These are phyloP conservation scores for Solanum hybrid DNA, from an alignment of 305 asterid genomes.

Conservation along the genomic window DNA sequence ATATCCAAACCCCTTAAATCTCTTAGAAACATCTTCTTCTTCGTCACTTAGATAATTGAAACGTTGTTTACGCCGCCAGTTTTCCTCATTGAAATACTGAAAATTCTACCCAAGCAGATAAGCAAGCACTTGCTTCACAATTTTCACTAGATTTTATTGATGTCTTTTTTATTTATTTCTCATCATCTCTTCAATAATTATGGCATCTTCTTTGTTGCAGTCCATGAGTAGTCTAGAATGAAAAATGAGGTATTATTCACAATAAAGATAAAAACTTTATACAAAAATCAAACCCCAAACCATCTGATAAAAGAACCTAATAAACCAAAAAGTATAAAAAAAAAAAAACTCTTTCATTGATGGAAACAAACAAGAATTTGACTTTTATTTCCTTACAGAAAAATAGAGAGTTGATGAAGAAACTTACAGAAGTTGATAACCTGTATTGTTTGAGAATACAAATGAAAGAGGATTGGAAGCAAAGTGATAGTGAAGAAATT, in stretches of 20 bases:
- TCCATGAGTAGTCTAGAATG: background rate
- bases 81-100: background rate
- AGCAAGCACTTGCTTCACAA: background rate
- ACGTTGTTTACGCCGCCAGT: slow-evolving; percentile 7
- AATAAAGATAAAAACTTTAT: no score
- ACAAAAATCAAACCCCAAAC: no score
- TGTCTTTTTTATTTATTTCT: background rate
- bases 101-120: slow-evolving; percentile 2
- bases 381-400: background rate
- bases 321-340: no score
- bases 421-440: background rate
- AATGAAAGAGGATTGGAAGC: background rate
- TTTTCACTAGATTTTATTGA: background rate
- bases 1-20: background rate
- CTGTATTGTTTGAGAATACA: background rate
- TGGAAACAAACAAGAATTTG: no score
- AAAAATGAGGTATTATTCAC: background rate
- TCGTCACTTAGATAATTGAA: background rate
- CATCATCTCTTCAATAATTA: background rate
- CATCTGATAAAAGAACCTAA: background rate
- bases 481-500: background rate
- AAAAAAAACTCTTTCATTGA: background rate
- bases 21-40: no score
- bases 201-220: no score
- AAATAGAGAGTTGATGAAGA: background rate